A percentile compares a stretch with the other conserved stretches of the same genome.
Evolutionary conservation across 75 land plant species (phyloP).

Genomic region (Sequoia sempervirens): DNA sequence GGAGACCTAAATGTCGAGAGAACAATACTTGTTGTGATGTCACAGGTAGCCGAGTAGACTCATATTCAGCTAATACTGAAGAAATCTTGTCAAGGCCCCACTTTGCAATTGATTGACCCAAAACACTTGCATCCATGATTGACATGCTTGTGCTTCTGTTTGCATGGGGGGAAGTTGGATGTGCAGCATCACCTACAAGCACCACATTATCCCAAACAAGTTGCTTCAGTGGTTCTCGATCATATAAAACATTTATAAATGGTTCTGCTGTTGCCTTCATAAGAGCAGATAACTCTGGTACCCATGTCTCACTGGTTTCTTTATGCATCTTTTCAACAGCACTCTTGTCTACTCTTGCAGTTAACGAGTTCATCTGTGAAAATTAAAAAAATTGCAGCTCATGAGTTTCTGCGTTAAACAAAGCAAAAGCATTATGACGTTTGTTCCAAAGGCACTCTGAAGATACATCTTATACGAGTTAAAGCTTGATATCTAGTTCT

Average conservation of each 20-base stretch:
- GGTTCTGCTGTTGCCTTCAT: constrained; percentile 67
- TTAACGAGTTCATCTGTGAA: constrained; percentile 60
- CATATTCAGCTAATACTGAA: constrained; percentile 52
- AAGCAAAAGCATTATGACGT: too few relatives aligned
- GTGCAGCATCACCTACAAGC: constrained; percentile 85
- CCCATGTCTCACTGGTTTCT: constrained; percentile 54
- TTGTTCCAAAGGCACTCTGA: too few relatives aligned
- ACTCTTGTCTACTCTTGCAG: constrained; percentile 50
- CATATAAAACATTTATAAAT: constrained; percentile 72
- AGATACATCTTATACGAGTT: not conserved
- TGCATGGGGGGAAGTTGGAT: constrained; percentile 85
- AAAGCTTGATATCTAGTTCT: not conserved
- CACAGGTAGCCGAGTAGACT: constrained; percentile 40
- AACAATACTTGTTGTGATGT: constrained; percentile 53
- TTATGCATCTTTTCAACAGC: constrained; percentile 45
- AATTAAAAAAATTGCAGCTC: too few relatives aligned
- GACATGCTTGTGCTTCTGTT: constrained; percentile 92
- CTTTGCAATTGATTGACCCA: constrained; percentile 53
- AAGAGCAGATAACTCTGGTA: constrained; percentile 48
- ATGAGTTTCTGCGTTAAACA: too few relatives aligned
- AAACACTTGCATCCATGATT: constrained; percentile 57
- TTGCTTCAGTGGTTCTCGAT: constrained; percentile 51
- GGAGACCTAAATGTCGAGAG: constrained; percentile 58
- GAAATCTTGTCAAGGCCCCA: constrained; percentile 29
- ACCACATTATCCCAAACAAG: constrained; percentile 64